Percentiles rank a stretch among this genome's conserved stretches.
Evolutionary conservation across 139 green algal genomes (phyloP).

Genomic region (Diplosphaera chodatii): DNA sequence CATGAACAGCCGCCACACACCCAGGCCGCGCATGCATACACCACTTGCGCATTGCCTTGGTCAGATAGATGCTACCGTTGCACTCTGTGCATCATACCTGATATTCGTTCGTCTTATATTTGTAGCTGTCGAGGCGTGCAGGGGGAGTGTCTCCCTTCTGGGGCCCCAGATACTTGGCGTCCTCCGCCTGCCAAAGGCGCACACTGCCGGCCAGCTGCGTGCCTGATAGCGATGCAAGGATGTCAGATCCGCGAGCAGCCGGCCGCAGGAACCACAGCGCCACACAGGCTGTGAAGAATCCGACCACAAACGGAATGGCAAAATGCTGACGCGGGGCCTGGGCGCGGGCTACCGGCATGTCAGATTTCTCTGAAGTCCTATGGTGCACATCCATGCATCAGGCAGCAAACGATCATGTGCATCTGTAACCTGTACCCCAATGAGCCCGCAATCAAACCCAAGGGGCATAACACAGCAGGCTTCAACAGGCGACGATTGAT

Average conservation of each 20-base stretch:
- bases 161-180: neutral
- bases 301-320: neutral
- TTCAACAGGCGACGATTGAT: no score
- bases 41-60: no score
- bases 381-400: no score
- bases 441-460: no score
- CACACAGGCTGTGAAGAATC: neutral
- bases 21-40: no score
- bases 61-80: no score
- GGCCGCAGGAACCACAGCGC: neutral
- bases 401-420: no score
- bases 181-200: neutral
- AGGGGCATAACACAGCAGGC: no score
- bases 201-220: neutral
- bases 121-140: neutral
- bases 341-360: neutral
- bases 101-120: neutral
- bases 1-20: no score
- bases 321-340: neutral
- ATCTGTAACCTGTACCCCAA: no score
- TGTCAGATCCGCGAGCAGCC: neutral
- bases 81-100: no score
- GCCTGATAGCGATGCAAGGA: neutral
- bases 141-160: neutral
- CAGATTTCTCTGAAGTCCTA: no score